Evolutionary conservation across 345 rosid genomes (phyloP).

Genomic region (Linum tenue): DNA sequence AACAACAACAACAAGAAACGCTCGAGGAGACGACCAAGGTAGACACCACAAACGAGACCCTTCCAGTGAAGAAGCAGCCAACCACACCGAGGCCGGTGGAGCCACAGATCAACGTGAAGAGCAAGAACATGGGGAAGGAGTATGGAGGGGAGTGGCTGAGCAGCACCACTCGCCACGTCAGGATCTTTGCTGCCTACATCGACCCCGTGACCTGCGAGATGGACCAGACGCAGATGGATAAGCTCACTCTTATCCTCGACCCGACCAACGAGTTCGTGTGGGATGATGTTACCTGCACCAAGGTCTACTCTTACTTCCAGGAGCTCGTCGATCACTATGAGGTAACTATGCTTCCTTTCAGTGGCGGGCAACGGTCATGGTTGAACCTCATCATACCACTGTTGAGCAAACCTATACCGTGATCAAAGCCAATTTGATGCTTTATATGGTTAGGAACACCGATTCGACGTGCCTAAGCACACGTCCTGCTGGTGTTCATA

Average conservation of each 20-base stretch:
- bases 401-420: no score
- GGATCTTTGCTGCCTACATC: slow-evolving; percentile 70
- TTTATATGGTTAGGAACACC: no score
- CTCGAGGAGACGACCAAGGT: slow-evolving; percentile 16
- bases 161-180: slow-evolving; percentile 57
- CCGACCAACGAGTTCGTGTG: slow-evolving; percentile 77
- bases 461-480: no score
- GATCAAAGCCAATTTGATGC: no score
- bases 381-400: no score
- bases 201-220: slow-evolving; percentile 64
- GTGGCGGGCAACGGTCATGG: no score
- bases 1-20: slow-evolving; percentile 31
- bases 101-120: slow-evolving; percentile 61
- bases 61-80: slow-evolving; percentile 27
- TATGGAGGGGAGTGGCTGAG: slow-evolving; percentile 77
- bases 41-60: slow-evolving; percentile 5
- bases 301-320: slow-evolving; percentile 70
- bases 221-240: slow-evolving; percentile 76
- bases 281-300: slow-evolving; percentile 57
- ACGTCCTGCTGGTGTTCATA: neutral
- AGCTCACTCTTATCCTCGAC: slow-evolving; percentile 82
- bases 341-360: slow-evolving; percentile 23
- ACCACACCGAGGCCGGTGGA: slow-evolving; percentile 73
- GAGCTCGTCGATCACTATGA: slow-evolving; percentile 97
- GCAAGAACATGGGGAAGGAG: slow-evolving; percentile 58